A percentile compares a stretch with the other conserved stretches of the same genome.
phyloP scores from a whole-genome alignment of 208 protist species.

The Leishmania braziliensis region DNA sequence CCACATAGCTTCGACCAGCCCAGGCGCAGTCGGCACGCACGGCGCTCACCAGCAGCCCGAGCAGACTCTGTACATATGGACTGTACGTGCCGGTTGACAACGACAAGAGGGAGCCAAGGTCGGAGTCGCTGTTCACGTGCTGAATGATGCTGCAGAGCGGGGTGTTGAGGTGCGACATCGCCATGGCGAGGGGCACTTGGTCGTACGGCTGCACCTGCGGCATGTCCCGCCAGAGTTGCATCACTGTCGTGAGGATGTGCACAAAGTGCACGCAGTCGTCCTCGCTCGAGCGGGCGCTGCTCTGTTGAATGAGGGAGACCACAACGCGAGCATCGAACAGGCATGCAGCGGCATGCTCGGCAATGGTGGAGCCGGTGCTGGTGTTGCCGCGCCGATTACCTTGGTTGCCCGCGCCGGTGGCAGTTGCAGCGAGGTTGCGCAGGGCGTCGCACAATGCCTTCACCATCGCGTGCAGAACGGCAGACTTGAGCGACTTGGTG shows the following conservation, averaged over 20 bases:
- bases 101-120: slow-evolving; percentile 38
- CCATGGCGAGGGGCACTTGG: slow-evolving; percentile 68
- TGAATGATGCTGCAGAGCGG: slow-evolving; percentile 60
- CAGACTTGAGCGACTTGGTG: slow-evolving; percentile 31
- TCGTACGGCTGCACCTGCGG: slow-evolving; percentile 57
- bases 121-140: slow-evolving; percentile 29
- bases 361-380: not conserved
- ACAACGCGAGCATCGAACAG: slow-evolving; percentile 72
- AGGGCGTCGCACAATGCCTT: slow-evolving; percentile 29
- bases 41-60: slow-evolving; percentile 61
- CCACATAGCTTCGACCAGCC: slow-evolving; percentile 40
- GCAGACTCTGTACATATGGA: slow-evolving; percentile 58
- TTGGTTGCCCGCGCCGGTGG: not conserved
- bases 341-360: slow-evolving; percentile 30
- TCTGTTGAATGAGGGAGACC: slow-evolving; percentile 45
- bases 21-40: slow-evolving; percentile 69
- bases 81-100: slow-evolving; percentile 63
- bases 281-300: slow-evolving; percentile 25
- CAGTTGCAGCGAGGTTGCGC: not conserved
- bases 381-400: not conserved
- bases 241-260: slow-evolving; percentile 50
- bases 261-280: slow-evolving; percentile 50
- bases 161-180: slow-evolving; percentile 73
- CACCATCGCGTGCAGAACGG: slow-evolving; percentile 33
- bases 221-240: slow-evolving; percentile 69